Conservation (phyloP, 345 rosid species). For the Zanthoxylum bungeanum region DNA sequence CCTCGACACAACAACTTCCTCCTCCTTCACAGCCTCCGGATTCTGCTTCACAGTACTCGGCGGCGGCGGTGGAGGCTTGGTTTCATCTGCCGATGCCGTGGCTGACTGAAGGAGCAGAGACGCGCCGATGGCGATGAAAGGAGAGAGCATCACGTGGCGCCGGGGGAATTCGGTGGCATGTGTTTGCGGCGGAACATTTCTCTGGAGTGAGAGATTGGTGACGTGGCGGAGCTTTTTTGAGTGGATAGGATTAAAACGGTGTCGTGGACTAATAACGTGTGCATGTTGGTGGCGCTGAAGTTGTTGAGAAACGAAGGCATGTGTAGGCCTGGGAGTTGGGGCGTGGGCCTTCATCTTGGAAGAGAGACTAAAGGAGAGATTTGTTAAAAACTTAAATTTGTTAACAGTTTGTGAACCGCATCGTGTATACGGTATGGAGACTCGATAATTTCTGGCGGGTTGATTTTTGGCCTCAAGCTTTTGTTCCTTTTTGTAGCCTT, state of each 20-base stretch:
- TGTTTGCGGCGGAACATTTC: neutral
- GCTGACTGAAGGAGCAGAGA: constrained; percentile 15
- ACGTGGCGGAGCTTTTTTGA: constrained; percentile 15
- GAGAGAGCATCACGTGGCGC: constrained; percentile 42
- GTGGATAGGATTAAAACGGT: neutral
- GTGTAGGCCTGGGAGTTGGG: neutral
- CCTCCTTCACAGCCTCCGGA: neutral
- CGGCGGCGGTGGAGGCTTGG: neutral
- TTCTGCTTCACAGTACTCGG: neutral
- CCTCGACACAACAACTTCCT: constrained; percentile 46
- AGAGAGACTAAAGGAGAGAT: neutral
- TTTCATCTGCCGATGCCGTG: constrained; percentile 22
- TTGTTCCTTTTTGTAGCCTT: neutral
- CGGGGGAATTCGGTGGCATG: constrained; percentile 22
- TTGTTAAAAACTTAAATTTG: neutral
- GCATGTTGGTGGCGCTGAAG: neutral
- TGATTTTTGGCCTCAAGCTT: neutral
- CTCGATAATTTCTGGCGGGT: neutral
- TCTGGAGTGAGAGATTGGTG: neutral
- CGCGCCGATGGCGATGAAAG: constrained; percentile 35
- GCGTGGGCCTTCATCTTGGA: constrained; percentile 3
- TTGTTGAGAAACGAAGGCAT: neutral
- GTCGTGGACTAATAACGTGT: neutral
- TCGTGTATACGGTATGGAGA: neutral
- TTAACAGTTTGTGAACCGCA: neutral